phyloP scores from a whole-genome alignment of 495 filamentous ascomycete genomes.

The Stereocaulon alpinum region DNA sequence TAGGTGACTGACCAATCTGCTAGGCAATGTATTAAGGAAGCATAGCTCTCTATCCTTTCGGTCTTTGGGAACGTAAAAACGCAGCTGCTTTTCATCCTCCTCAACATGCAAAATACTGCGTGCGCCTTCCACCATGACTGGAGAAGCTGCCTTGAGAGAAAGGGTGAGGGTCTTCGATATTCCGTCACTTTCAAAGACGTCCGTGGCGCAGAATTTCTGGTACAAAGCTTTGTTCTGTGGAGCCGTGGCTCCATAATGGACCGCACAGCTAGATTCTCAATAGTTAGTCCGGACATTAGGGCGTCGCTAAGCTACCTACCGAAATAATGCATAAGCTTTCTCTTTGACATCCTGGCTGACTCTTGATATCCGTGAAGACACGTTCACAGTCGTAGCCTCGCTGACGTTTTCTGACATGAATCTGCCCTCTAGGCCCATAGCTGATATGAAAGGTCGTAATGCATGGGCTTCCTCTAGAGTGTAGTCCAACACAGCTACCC shows the following conservation, averaged over 20 bases:
- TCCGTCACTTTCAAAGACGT: background rate
- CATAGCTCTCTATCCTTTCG: slow-evolving; percentile 26
- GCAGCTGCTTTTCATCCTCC: slow-evolving; percentile 21
- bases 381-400: slow-evolving; percentile 26
- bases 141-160: slow-evolving; percentile 19
- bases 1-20: slow-evolving; percentile 27
- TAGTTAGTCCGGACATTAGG: background rate
- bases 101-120: slow-evolving; percentile 28
- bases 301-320: slow-evolving; percentile 20
- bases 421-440: slow-evolving; percentile 22
- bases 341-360: slow-evolving; percentile 22
- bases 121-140: slow-evolving; percentile 13
- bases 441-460: slow-evolving; percentile 29
- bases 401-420: slow-evolving; percentile 31
- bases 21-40: slow-evolving; percentile 28
- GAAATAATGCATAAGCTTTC: slow-evolving; percentile 32
- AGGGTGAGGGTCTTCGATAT: slow-evolving; percentile 26
- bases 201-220: background rate
- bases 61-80: slow-evolving; percentile 32
- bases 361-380: slow-evolving; percentile 15
- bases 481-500: slow-evolving; percentile 32
- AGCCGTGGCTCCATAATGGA: background rate
- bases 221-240: background rate
- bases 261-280: background rate
- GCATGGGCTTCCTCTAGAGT: slow-evolving; percentile 26